phyloP scores from a whole-genome alignment of 176 grass and related monocot genomes.

The Coix lacrymajobi region DNA sequence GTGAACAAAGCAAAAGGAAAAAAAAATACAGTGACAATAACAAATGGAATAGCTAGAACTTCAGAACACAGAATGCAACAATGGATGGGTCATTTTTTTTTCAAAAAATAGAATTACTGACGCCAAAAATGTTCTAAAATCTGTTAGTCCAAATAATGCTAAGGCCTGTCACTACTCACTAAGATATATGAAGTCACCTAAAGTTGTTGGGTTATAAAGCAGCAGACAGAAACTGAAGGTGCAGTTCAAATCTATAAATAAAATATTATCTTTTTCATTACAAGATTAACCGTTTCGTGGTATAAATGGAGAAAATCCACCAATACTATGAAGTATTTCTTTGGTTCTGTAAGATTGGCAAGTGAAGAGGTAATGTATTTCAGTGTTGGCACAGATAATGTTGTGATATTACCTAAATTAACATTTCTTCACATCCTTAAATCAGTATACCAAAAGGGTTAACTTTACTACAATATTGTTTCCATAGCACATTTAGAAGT shows the following conservation, averaged over 20 bases:
- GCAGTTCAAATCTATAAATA: background rate
- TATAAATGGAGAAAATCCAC: background rate
- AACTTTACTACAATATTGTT: background rate
- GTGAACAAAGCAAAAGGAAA: background rate
- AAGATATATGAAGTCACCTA: conserved; percentile 12
- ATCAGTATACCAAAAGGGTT: background rate
- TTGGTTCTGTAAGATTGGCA: background rate
- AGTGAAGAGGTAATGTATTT: background rate
- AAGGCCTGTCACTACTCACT: background rate
- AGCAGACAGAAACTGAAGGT: conserved; percentile 31
- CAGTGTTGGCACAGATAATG: background rate
- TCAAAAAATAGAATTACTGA: background rate
- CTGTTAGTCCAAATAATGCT: background rate
- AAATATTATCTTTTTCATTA: background rate
- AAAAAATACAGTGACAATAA: background rate
- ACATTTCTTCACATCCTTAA: conserved; percentile 10
- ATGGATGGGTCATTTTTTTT: background rate
- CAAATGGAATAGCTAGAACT: background rate
- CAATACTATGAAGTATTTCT: background rate
- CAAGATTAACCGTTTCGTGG: conserved; percentile 1
- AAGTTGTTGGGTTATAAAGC: conserved; percentile 25
- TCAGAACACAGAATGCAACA: conserved; percentile 9
- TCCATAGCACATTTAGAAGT: background rate
- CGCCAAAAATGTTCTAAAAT: background rate
- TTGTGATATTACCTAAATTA: background rate